A percentile compares a stretch with the other conserved stretches of the same genome.
Conservation (phyloP, 2,329 filamentous ascomycete genomes). For the Thermochaetoides dissita region DNA sequence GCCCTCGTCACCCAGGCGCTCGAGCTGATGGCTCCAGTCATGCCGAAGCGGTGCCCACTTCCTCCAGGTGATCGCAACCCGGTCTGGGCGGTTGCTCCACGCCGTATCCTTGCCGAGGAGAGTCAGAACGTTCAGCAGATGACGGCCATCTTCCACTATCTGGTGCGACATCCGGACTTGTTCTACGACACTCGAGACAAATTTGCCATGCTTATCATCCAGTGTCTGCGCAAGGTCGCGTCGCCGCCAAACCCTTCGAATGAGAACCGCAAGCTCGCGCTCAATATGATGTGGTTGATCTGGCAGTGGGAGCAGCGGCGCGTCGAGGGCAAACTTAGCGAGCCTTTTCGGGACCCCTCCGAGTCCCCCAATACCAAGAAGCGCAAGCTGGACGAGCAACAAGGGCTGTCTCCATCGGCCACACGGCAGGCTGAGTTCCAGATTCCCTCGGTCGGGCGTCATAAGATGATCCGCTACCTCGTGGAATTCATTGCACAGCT, state of each 20-base stretch:
- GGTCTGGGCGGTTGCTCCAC: constrained; percentile 78
- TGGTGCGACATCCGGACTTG: constrained; percentile 79
- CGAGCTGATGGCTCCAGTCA: constrained; percentile 84
- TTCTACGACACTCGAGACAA: constrained; percentile 94
- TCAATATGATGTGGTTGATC: constrained; percentile 82
- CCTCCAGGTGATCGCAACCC: constrained; percentile 58
- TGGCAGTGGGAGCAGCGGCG: constrained; percentile 86
- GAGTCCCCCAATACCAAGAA: constrained; percentile 64
- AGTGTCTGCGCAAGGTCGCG: constrained; percentile 77
- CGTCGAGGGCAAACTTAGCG: constrained; percentile 43
- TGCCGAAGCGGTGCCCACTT: constrained; percentile 68
- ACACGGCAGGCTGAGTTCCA: constrained; percentile 47
- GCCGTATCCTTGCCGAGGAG: constrained; percentile 85
- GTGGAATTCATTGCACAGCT: constrained; percentile 89
- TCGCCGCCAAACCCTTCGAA: constrained; percentile 69
- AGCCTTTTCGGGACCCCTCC: constrained; percentile 31
- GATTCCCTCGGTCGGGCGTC: constrained; percentile 52
- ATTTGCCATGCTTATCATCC: constrained; percentile 78
- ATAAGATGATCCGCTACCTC: constrained; percentile 84
- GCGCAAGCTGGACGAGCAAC: constrained; percentile 54
- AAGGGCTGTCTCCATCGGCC: constrained; percentile 38
- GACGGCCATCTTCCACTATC: constrained; percentile 93
- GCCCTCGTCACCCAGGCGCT: constrained; percentile 85
- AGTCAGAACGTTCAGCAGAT: constrained; percentile 90
- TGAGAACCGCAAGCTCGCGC: constrained; percentile 79